Conservation (phyloP, 495 filamentous ascomycete genomes). For the Amorphotheca resinae region DNA sequence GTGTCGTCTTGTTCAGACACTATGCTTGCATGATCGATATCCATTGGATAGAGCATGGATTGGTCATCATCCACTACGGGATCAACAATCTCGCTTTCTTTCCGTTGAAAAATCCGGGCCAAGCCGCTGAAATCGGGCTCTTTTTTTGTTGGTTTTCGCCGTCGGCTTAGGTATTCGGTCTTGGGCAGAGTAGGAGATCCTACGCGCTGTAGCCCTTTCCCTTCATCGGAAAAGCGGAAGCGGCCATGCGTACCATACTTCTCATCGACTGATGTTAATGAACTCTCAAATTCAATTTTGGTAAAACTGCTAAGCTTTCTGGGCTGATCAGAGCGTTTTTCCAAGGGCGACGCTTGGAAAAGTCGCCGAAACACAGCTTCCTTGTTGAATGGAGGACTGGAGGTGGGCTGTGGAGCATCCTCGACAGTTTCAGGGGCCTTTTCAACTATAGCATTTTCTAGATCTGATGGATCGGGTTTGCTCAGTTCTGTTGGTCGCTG, state of each 20-base stretch:
- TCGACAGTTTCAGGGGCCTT: not conserved
- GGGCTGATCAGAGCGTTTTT: not conserved
- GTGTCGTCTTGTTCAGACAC: constrained; percentile 37
- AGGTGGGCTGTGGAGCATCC: not conserved
- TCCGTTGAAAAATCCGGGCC: not conserved
- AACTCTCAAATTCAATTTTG: constrained; percentile 36
- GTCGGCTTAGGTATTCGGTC: constrained; percentile 28
- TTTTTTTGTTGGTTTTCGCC: constrained; percentile 16
- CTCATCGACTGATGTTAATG: constrained; percentile 32
- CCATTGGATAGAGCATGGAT: constrained; percentile 24
- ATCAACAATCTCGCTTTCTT: not conserved
- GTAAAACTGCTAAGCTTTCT: constrained; percentile 30
- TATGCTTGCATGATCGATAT: constrained; percentile 33
- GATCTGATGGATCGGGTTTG: not conserved
- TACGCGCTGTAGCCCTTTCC: constrained; percentile 12
- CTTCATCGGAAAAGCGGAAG: constrained; percentile 28
- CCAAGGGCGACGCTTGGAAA: not conserved
- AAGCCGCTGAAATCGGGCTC: not conserved
- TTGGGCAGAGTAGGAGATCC: constrained; percentile 23
- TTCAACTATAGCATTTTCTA: not conserved
- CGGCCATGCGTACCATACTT: constrained; percentile 39
- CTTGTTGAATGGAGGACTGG: constrained; percentile 30
- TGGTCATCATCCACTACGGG: not conserved
- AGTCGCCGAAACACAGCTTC: constrained; percentile 41
- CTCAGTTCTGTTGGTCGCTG: not conserved